phyloP scores from a whole-genome alignment of 352 stramenopile species.

The Globisporangium paroecandrum region DNA sequence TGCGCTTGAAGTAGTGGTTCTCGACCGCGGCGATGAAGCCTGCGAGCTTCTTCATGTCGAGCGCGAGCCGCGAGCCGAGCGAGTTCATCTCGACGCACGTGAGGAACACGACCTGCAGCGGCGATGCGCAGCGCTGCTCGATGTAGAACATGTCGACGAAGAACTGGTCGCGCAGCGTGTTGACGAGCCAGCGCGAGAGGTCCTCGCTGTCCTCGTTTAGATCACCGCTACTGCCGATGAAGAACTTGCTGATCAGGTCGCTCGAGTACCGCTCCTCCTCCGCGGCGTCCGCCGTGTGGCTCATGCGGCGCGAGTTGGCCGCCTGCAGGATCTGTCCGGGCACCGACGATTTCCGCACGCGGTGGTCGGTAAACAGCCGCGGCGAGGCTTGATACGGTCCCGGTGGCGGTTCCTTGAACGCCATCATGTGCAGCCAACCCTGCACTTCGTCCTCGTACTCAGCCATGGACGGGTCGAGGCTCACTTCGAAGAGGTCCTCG shows the following conservation, averaged over 20 bases:
- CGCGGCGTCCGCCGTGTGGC: constrained; percentile 12
- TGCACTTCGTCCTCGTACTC: constrained; percentile 70
- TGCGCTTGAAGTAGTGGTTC: constrained; percentile 56
- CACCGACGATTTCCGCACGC: constrained; percentile 9
- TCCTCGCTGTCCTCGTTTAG: constrained; percentile 28
- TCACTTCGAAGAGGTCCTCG: constrained; percentile 60
- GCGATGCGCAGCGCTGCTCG: constrained; percentile 37
- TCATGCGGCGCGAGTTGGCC: constrained; percentile 21
- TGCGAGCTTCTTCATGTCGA: constrained; percentile 42
- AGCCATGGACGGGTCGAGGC: constrained; percentile 44
- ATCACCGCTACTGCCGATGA: constrained; percentile 1
- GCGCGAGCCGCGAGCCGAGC: constrained; percentile 36
- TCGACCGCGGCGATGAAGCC: constrained; percentile 52
- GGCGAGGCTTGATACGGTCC: constrained; percentile 13
- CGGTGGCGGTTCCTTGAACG: constrained; percentile 35
- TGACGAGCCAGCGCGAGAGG: constrained; percentile 45
- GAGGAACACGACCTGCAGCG: constrained; percentile 50
- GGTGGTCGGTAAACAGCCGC: constrained; percentile 8
- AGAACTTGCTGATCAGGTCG: constrained; percentile 25
- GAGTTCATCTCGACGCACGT: constrained; percentile 57
- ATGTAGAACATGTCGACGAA: constrained; percentile 68
- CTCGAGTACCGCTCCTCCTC: constrained; percentile 25
- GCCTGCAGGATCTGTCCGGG: constrained; percentile 17
- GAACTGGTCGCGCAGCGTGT: constrained; percentile 53
- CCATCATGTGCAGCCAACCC: constrained; percentile 73